phyloP scores from a whole-genome alignment of 176 grass and related monocot genomes.

The Zea luxurians region DNA sequence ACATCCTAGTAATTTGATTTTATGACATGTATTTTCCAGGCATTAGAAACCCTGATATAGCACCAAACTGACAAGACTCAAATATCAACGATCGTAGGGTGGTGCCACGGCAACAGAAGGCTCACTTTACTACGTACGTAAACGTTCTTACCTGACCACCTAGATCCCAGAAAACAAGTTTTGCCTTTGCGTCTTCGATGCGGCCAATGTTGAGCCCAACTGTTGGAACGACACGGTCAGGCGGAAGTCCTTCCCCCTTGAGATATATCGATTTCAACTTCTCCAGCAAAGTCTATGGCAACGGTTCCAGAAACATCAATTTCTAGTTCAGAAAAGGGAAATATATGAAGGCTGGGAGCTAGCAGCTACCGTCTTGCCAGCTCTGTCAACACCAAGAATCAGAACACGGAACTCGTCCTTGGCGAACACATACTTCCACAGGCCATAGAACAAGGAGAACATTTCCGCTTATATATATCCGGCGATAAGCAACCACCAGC shows the following conservation, averaged over 20 bases:
- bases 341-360: background rate
- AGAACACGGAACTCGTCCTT: conserved; percentile 84
- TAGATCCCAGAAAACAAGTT: conserved; percentile 95
- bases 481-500: background rate
- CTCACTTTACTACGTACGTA: background rate
- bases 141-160: conserved; percentile 70
- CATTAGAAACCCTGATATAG: background rate
- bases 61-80: conserved; percentile 15
- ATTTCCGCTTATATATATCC: conserved; percentile 10
- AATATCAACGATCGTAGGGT: background rate
- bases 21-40: background rate
- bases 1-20: background rate
- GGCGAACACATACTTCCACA: conserved; percentile 87
- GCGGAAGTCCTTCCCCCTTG: conserved; percentile 68
- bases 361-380: conserved; percentile 77
- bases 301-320: conserved; percentile 15
- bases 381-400: conserved; percentile 80
- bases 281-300: conserved; percentile 72
- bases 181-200: conserved; percentile 79
- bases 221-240: conserved; percentile 82
- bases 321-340: too few species aligned
- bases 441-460: conserved; percentile 91
- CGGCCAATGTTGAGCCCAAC: conserved; percentile 91
- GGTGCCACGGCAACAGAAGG: background rate
- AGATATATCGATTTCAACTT: conserved; percentile 83